Evolutionary conservation across 1,284 basidiomycete genomes (phyloP).

Genomic region (Austropuccinia psidii): DNA sequence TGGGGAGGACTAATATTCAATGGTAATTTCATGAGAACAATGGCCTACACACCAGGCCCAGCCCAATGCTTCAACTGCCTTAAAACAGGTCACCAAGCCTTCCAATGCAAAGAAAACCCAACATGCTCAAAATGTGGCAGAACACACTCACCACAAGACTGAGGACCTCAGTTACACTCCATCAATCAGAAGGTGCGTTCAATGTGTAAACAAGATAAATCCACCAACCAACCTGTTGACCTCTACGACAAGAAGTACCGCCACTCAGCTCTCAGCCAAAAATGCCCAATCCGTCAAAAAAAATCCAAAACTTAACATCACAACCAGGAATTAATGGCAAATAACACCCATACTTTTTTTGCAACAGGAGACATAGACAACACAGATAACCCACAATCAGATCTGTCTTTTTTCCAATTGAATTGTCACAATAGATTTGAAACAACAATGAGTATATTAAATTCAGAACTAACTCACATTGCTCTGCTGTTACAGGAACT

Average conservation of each 20-base stretch:
- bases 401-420: too few species aligned
- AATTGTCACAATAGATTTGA: slow-evolving; percentile 10
- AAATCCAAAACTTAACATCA: too few species aligned
- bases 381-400: too few species aligned
- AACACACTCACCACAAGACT: not conserved
- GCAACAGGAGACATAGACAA: too few species aligned
- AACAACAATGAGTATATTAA: not conserved
- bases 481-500: not conserved
- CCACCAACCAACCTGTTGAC: too few species aligned
- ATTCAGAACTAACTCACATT: not conserved
- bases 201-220: too few species aligned
- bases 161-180: not conserved
- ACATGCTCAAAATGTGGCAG: not conserved
- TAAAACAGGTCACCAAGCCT: not conserved
- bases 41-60: not conserved
- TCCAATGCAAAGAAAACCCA: not conserved
- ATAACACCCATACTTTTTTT: too few species aligned
- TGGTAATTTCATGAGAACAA: not conserved
- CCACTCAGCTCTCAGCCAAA: not conserved
- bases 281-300: too few species aligned
- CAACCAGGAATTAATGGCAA: too few species aligned
- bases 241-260: not conserved
- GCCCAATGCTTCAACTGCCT: not conserved
- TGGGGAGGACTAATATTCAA: not conserved
- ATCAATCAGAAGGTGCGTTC: too few species aligned